A percentile compares a stretch with the other conserved stretches of the same genome.
These are phyloP conservation scores for Hemerocallis citrina DNA, from an alignment of 106 monocot species.

Conservation along the genomic window DNA sequence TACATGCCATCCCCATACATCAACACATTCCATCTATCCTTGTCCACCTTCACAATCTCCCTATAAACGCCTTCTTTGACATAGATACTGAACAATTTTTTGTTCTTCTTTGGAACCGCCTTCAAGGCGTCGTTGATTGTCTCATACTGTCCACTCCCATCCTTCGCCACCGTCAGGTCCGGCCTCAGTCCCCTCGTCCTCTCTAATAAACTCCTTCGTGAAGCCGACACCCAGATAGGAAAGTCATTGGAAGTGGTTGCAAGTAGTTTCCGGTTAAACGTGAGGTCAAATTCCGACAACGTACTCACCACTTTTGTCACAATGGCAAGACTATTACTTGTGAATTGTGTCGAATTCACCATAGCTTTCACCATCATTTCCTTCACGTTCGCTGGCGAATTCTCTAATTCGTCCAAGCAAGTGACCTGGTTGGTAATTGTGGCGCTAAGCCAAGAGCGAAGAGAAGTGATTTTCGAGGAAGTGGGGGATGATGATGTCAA, in stretches of 20 bases:
- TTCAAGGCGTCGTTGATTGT: slow-evolving; percentile 20
- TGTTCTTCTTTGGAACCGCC: slow-evolving; percentile 12
- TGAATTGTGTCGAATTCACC: slow-evolving; percentile 17
- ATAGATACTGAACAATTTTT: slow-evolving; percentile 6
- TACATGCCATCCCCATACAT: slow-evolving; percentile 25
- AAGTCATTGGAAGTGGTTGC: neutral
- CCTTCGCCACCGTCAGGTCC: slow-evolving; percentile 30
- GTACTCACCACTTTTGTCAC: neutral
- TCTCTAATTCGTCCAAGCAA: slow-evolving; percentile 17
- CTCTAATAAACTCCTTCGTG: neutral
- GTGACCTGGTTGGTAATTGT: slow-evolving; percentile 23
- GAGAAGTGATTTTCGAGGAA: slow-evolving; percentile 12
- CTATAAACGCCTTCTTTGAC: slow-evolving; percentile 21
- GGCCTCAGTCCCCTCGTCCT: neutral
- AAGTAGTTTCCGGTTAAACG: slow-evolving; percentile 7
- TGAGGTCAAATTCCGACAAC: neutral
- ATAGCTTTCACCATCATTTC: slow-evolving; percentile 9
- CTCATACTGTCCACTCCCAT: slow-evolving; percentile 18
- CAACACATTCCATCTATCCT: slow-evolving; percentile 16
- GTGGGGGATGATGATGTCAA: neutral
- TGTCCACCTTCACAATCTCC: slow-evolving; percentile 17
- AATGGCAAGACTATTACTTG: slow-evolving; percentile 38
- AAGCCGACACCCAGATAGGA: slow-evolving; percentile 6
- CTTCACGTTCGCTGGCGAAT: neutral
- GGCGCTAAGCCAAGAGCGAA: slow-evolving; percentile 26